Evolutionary conservation across 805 yeast genomes (phyloP), one percentile per base, ranked within the genome.

Genomic region (Saccharomycopsis schoenii): DNA sequence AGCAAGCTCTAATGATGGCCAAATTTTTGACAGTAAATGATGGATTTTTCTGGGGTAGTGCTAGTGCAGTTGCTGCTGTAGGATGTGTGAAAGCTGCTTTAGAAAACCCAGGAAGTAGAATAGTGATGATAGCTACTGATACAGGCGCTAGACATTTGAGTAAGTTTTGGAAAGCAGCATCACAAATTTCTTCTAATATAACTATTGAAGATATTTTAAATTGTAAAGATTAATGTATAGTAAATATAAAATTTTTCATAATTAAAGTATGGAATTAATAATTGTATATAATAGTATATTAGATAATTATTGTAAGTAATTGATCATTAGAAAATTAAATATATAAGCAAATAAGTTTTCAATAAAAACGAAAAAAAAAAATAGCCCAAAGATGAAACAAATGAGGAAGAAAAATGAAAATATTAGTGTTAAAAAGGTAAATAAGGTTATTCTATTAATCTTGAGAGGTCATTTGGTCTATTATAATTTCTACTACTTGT

Each of bases 41-140:
- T 69, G 99, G 98, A 0, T 73, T 90, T 17, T 94, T 94, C 71
- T 80, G 92, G 69, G 99, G 99, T 1, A 85, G 96, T 34, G 88
- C 96, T 54, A 86, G 96, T n/a, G 96, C 97, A 0, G 85, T 94
- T 29, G 91, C 91, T 70, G 92, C 97, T 51, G 97, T 89, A 4
- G 97, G 96, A 0, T 96, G 96, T 0, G 80, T 83, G 5, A 77
- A 82, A 64, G 73, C 82, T 9, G 88, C 90, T 2, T 69, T 72
- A 60, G 47, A 62, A 37, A 69, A 64, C 75, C 77, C 85, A 0
- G 92, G 92, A 0, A 81, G 86, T 58, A 81, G 76, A 19, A 83
- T 93, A 24, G 96, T 93, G 4, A 83, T 96, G 19, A 80, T 94
- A 56, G 88, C 96, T 1, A 94, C 98, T 71, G 99, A 93, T 71